Percentiles rank a stretch among this genome's conserved stretches.
Conservation (phyloP, 768 basidiomycete species). For the Termitomyces sp. region DNA sequence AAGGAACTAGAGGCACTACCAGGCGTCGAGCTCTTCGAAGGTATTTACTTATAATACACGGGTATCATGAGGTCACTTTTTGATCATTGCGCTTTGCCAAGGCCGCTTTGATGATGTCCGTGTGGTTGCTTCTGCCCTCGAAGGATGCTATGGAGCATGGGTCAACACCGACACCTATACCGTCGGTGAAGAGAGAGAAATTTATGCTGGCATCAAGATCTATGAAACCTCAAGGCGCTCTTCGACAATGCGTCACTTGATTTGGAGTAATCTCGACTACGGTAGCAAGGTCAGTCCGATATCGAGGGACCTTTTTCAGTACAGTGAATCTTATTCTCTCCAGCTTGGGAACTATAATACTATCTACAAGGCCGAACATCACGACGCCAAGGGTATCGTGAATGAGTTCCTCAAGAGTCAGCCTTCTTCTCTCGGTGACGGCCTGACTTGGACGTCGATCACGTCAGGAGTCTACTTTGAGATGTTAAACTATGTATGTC, state of each 20-base stretch:
- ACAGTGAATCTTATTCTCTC: not conserved
- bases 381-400: conserved; percentile 39
- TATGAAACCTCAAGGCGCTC: conserved; percentile 36
- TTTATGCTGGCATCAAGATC: conserved; percentile 35
- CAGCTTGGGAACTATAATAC: conserved; percentile 22
- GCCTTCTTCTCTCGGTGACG: conserved; percentile 26
- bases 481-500: conserved; percentile 34
- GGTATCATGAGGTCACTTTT: not conserved
- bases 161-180: conserved; percentile 39
- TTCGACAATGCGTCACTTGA: conserved; percentile 30
- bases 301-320: not conserved
- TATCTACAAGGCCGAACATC: conserved; percentile 33
- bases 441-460: conserved; percentile 32
- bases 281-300: conserved; percentile 28
- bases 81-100: conserved; percentile 4
- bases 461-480: conserved; percentile 39
- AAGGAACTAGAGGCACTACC: conserved; percentile 28
- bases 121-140: conserved; percentile 25
- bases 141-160: conserved; percentile 38
- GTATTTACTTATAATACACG: conserved; percentile 15
- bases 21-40: conserved; percentile 37
- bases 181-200: conserved; percentile 37
- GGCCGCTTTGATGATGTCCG: conserved; percentile 31
- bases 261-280: conserved; percentile 42
- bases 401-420: conserved; percentile 35